These are phyloP conservation scores for Coelastrella sp. DNA, from an alignment of 139 green algal genomes.

Conservation along the genomic window DNA sequence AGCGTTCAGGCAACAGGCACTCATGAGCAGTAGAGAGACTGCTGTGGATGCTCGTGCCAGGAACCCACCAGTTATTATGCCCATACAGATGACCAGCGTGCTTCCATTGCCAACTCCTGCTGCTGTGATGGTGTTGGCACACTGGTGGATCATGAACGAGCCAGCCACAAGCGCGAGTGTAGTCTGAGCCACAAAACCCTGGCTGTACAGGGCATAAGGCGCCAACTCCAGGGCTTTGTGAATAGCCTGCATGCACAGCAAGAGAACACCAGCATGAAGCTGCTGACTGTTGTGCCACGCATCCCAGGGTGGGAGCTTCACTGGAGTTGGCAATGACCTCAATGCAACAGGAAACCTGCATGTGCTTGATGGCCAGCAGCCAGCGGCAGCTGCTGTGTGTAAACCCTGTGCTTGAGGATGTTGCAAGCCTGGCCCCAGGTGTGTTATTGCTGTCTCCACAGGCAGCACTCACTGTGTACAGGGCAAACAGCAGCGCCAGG, in stretches of 20 bases:
- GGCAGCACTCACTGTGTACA: constrained; percentile 50
- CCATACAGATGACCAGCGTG: constrained; percentile 68
- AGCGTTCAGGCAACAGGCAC: neutral
- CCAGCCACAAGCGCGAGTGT: constrained; percentile 62
- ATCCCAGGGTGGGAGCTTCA: too few relatives aligned
- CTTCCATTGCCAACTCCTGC: constrained; percentile 66
- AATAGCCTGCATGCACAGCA: constrained; percentile 46
- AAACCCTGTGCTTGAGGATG: too few relatives aligned
- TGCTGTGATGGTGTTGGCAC: constrained; percentile 64
- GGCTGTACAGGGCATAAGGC: constrained; percentile 50
- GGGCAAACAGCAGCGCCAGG: constrained; percentile 51
- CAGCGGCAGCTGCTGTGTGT: too few relatives aligned
- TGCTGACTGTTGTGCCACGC: too few relatives aligned
- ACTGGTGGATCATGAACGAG: constrained; percentile 60
- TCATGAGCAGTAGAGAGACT: neutral
- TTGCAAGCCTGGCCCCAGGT: neutral
- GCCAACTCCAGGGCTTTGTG: constrained; percentile 59
- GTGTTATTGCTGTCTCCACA: neutral
- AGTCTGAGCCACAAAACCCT: constrained; percentile 53
- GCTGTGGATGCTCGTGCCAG: neutral
- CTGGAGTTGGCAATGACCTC: too few relatives aligned
- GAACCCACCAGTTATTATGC: constrained; percentile 58
- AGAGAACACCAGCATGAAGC: neutral
- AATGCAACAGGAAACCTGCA: too few relatives aligned
- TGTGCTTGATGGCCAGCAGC: too few relatives aligned